These are phyloP conservation scores for Coniosporium tulheliwenetii DNA, from an alignment of 2,329 filamentous ascomycete genomes.

Conservation along the genomic window DNA sequence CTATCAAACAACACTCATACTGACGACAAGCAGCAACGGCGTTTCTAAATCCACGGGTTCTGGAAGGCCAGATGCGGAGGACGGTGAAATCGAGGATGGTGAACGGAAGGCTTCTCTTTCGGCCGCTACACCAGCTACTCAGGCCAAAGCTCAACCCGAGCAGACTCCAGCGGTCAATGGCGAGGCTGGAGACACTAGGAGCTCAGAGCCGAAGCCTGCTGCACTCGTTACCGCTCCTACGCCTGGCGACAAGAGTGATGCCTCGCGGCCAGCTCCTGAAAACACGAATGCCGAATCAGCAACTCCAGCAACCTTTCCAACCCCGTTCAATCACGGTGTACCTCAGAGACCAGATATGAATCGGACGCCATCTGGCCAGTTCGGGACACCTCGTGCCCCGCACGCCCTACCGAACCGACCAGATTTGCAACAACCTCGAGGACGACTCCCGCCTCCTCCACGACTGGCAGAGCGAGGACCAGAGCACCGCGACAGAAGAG, in stretches of 20 bases:
- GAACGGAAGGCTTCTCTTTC: conserved; percentile 5
- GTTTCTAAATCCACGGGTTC: conserved; percentile 12
- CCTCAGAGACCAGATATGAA: conserved; percentile 17
- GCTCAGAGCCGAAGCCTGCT: neutral
- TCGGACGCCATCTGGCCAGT: conserved; percentile 12
- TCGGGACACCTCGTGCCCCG: conserved; percentile 12
- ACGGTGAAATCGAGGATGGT: conserved; percentile 54
- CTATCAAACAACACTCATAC: conserved; percentile 1
- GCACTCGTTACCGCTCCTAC: neutral
- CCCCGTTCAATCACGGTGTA: conserved; percentile 4
- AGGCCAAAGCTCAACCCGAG: neutral
- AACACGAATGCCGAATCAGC: conserved; percentile 1
- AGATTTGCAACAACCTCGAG: conserved; percentile 37
- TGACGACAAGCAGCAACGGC: conserved; percentile 7
- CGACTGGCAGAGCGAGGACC: conserved; percentile 11
- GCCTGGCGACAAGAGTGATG: neutral
- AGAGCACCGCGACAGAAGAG: conserved; percentile 13
- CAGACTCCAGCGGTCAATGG: conserved; percentile 4
- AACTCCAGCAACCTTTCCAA: conserved; percentile 6
- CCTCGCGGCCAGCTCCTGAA: conserved; percentile 5
- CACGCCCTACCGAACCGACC: conserved; percentile 41
- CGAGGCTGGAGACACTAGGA: conserved; percentile 8
- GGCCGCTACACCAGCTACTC: neutral
- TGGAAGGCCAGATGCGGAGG: conserved; percentile 42
- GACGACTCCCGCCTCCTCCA: conserved; percentile 15